These are phyloP conservation scores for Pilobolus umbonatus DNA, from an alignment of 192 early-diverging fungal genomes.

Conservation along the genomic window DNA sequence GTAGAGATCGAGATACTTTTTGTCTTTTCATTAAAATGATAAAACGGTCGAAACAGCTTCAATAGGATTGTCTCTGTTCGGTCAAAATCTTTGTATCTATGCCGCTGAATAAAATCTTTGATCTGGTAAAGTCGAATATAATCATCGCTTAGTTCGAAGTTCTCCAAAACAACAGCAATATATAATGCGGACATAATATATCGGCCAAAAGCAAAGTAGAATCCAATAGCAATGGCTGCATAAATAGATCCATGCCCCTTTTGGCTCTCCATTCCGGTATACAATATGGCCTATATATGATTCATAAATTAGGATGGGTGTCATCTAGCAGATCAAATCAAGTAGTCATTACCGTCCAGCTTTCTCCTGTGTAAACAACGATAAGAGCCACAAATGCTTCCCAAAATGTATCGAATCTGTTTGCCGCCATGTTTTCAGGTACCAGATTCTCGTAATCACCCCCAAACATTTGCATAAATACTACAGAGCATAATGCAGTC, in stretches of 20 bases:
- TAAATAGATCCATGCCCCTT: constrained; percentile 32
- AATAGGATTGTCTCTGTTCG: constrained; percentile 11
- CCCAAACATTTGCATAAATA: constrained; percentile 35
- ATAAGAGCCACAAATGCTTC: constrained; percentile 27
- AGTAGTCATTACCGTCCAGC: constrained; percentile 25
- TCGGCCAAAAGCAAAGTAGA: constrained; percentile 45
- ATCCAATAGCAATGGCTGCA: constrained; percentile 37
- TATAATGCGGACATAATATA: constrained; percentile 51
- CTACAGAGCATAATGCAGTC: constrained; percentile 23
- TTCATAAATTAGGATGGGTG: not conserved
- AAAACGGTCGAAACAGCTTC: constrained; percentile 16
- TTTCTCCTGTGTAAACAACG: constrained; percentile 32
- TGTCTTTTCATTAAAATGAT: constrained; percentile 4
- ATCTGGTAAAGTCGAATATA: constrained; percentile 33
- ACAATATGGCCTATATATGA: constrained; percentile 39
- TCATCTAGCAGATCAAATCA: not conserved
- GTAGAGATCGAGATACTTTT: constrained; percentile 8
- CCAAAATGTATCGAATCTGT: constrained; percentile 34
- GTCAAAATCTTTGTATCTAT: constrained; percentile 4
- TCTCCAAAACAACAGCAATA: constrained; percentile 55
- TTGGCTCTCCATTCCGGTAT: constrained; percentile 43
- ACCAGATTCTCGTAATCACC: constrained; percentile 24
- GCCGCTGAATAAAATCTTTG: constrained; percentile 23
- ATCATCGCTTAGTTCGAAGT: constrained; percentile 52
- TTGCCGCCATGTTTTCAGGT: not conserved